Conservation (phyloP, 805 yeast species). For the Starmerella kuoi region DNA sequence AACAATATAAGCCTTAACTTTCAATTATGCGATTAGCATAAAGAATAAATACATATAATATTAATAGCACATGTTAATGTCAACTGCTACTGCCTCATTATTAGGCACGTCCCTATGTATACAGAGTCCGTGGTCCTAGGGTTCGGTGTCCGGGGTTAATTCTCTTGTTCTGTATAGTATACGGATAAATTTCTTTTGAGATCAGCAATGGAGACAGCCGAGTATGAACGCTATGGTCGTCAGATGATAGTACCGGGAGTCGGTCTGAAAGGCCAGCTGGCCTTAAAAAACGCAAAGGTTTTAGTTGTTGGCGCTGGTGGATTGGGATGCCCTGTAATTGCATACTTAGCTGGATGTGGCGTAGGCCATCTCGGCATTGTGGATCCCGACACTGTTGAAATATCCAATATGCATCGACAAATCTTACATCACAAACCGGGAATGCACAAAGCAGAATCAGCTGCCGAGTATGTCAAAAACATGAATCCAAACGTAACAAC, state of each 20-base stretch:
- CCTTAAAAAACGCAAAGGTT: conserved; percentile 45
- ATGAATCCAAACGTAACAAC: conserved; percentile 61
- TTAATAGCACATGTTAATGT: no score
- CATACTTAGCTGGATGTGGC: conserved; percentile 81
- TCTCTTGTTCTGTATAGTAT: no score
- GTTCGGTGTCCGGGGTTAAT: no score
- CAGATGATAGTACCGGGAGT: conserved; percentile 87
- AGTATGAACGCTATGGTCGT: conserved; percentile 76
- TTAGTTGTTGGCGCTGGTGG: conserved; percentile 95
- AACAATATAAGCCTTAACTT: no score
- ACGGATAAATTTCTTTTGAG: no score
- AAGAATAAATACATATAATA: no score
- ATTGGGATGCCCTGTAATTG: conserved; percentile 79
- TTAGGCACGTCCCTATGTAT: no score
- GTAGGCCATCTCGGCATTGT: conserved; percentile 69
- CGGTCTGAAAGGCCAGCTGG: conserved; percentile 45
- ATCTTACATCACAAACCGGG: conserved; percentile 72
- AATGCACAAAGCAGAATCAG: conserved; percentile 65
- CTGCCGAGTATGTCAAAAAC: conserved; percentile 39
- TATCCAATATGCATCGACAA: conserved; percentile 81
- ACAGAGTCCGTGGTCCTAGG: no score
- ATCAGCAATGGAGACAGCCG: conserved; percentile 41
- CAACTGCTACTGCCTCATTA: no score
- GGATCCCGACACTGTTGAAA: conserved; percentile 76
- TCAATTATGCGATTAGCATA: no score